A percentile compares a stretch with the other conserved stretches of the same genome.
phyloP scores from a whole-genome alignment of 331 rosid genomes.

The Ulmus americana region DNA sequence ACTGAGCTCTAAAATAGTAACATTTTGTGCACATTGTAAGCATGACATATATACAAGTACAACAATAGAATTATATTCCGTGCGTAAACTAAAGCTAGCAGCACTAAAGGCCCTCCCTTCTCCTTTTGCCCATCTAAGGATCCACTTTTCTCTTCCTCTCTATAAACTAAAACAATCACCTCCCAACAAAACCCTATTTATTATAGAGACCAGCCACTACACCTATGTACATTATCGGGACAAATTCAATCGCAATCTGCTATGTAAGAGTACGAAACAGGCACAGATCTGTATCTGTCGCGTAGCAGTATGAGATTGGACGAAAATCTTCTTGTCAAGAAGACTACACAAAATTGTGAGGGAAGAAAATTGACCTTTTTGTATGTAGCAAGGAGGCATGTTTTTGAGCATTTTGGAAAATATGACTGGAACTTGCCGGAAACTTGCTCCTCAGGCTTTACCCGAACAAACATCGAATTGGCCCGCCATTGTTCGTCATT shows the following conservation, averaged over 20 bases:
- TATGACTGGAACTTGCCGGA: background rate
- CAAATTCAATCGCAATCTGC: background rate
- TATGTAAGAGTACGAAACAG: background rate
- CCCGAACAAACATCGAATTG: constrained; percentile 13
- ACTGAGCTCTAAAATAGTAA: background rate
- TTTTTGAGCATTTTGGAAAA: constrained; percentile 1
- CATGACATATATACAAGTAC: constrained; percentile 12
- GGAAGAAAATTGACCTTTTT: background rate
- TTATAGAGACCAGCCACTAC: background rate
- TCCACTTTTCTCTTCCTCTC: background rate
- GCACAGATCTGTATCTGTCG: background rate
- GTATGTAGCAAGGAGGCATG: constrained; percentile 8
- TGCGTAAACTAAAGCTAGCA: background rate
- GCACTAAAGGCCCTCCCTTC: background rate
- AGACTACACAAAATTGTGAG: constrained; percentile 8
- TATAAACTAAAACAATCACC: background rate
- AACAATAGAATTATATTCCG: constrained; percentile 2
- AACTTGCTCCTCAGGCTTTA: constrained; percentile 12
- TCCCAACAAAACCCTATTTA: background rate
- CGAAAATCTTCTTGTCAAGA: background rate
- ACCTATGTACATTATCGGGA: constrained; percentile 10
- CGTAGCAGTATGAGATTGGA: no score
- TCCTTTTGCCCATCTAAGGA: constrained; percentile 8
- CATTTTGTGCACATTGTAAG: background rate
- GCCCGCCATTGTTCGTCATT: background rate